Base-by-base conservation (phyloP, 1,284 basidiomycete genomes). In the Puccinia coronata region DNA sequence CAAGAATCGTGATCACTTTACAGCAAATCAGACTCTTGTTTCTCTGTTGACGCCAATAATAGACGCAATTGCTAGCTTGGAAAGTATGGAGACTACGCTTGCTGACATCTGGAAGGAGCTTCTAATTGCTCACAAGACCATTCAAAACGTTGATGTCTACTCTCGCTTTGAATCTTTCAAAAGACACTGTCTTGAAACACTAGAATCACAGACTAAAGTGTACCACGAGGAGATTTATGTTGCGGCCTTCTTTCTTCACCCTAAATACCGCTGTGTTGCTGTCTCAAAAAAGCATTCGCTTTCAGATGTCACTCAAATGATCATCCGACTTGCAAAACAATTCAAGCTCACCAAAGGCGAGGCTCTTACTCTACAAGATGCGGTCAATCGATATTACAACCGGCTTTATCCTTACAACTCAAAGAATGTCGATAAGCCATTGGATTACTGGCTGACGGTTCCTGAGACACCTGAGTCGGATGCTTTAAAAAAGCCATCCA, bases 1-100 rank as follows among this genome's bases (percentile, higher is more conserved):
- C n/a, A n/a, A n/a, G n/a, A n/a, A n/a, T n/a, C n/a, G 36, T 20
- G 34, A 78, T 70, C 76, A 78, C 76, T 78, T 70, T 39, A 78
- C 63, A 11, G 25, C 43, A 34, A 78, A 78, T 41, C 4, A 78
- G 55, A 49, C 63, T 41, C 76, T 78, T 1, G 76, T 55, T n/a
- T 36, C 14, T 18, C 31, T 69, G 12, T 57, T 69, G 6, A 51
- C 39, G 28, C 63, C 63, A 23, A 47, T 78, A 12, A 23, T 67
- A 0, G 47, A 78, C 41, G 49, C 47, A n/a, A 23, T 69, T 36
- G 51, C 28, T 20, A 2, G 8, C 28, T 69, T 78, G 49, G 75
- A 78, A 69, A 39, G 20, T 18, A 18, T 25, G 3, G 39, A 78
- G 11, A 67, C 63, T 16, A 55, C 39, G 28, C 61, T 78, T 53